These are phyloP conservation scores for Xylariaceae sp. DNA, from an alignment of 2,329 filamentous ascomycete genomes.

Conservation along the genomic window DNA sequence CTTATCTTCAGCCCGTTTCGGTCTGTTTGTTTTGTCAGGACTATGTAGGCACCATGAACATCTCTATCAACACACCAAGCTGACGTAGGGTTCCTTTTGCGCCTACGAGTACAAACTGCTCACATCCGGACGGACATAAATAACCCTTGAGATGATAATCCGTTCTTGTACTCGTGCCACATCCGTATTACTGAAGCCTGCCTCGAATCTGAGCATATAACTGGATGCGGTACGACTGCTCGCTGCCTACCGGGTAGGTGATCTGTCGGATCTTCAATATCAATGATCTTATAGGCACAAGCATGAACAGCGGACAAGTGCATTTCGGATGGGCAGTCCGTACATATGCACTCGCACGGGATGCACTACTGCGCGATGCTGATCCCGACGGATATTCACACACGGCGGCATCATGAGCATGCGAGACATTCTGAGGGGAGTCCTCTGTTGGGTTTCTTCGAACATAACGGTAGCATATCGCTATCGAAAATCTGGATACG, in stretches of 20 bases:
- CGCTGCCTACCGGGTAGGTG: neutral
- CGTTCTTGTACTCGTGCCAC: neutral
- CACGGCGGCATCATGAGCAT: neutral
- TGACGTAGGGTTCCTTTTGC: neutral
- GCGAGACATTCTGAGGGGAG: neutral
- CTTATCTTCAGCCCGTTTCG: neutral
- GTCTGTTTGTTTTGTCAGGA: neutral
- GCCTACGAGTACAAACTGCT: neutral
- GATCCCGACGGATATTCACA: neutral
- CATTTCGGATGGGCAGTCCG: neutral
- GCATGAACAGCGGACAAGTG: neutral
- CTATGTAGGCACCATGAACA: neutral
- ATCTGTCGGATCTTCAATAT: neutral
- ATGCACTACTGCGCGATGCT: neutral
- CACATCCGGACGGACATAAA: neutral
- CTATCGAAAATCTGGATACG: neutral
- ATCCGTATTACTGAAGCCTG: neutral
- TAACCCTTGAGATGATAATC: neutral
- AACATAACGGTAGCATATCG: neutral
- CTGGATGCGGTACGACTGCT: neutral
- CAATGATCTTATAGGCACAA: neutral
- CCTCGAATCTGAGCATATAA: neutral
- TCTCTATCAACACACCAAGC: neutral
- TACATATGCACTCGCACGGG: neutral
- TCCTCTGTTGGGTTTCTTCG: neutral